These are phyloP conservation scores for Saccharomyces hybrid DNA, from an alignment of 1,139 yeast genomes.

Conservation along the genomic window DNA sequence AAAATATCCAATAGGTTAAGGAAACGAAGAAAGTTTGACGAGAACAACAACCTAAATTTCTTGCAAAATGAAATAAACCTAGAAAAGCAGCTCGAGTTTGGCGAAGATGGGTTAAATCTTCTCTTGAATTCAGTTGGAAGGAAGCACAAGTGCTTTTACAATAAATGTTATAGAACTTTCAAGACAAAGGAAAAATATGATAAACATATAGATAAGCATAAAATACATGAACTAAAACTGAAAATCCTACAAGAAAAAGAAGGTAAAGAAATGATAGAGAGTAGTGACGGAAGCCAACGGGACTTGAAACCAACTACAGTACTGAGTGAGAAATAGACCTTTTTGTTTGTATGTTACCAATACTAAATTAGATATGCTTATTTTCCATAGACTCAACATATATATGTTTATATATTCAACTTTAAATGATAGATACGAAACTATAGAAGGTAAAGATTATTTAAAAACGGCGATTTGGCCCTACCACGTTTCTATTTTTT, in stretches of 20 bases:
- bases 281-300: not conserved
- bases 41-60: constrained; percentile 7
- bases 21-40: constrained; percentile 4
- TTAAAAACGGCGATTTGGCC: not conserved
- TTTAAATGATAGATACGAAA: not conserved
- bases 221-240: constrained; percentile 29
- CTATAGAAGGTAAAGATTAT: not conserved
- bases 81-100: constrained; percentile 16
- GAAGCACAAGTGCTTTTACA: constrained; percentile 25
- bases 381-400: not conserved
- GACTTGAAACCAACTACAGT: not conserved
- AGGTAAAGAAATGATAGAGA: not conserved
- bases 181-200: constrained; percentile 30
- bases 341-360: not conserved
- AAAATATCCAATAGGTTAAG: not conserved
- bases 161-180: constrained; percentile 30
- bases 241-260: constrained; percentile 20
- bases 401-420: not conserved
- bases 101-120: constrained; percentile 20
- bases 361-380: not conserved
- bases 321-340: not conserved
- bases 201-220: constrained; percentile 30
- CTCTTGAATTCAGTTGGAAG: constrained; percentile 30
- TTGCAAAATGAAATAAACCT: constrained; percentile 13
- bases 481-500: not conserved